Evolutionary conservation across 1,284 basidiomycete species (phyloP), one percentile per base, ranked within the genome.

Genomic region (Schizophyllum commune): DNA sequence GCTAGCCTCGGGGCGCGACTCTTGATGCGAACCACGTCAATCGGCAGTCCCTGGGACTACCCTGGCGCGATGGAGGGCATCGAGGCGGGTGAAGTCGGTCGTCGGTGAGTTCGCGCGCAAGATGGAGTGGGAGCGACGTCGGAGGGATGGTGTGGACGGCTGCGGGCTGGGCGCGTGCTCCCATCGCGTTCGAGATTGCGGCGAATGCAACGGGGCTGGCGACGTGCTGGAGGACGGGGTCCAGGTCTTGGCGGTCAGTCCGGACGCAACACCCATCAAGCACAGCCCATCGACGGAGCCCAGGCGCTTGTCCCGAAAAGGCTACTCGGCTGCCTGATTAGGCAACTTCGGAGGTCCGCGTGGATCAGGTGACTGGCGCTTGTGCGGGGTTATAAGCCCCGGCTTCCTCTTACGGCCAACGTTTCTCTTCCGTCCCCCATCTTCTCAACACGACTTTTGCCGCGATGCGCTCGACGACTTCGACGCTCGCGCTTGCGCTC

Each of bases 161-260:
- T 27, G 27, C 27, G 27, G 27, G 27, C 27, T 27, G 27, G 27
- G 27, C 27, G 27, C 27, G 5, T 27, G 27, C 27, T 27, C 27
- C 27, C 27, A 27, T 27, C 39, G 39, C 17, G 39, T 47, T 47
- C 39, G 9, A 11, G 39, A 47, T 95, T 47, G 39, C 39, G 55
- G 74, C 71, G 58, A 64, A 69, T 58, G 73, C 60, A 20, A 72
- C 65, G 0, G 74, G 66, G 58, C 75, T 71, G 27, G 75, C 72
- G 15, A 86, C 83, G 57, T 91, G 79, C 0, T 80, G 73, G 39
- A 47, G 13, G 39, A 11, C 39, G 13, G 2, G 39, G 39, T 47
- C 39, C 39, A 47, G 39, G 39, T 47, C 39, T 47, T 47, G 39
- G 39, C 39, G 39, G 39, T 3, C 39, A 27, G 3, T 27, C 27